Conservation (phyloP, 2,329 filamentous ascomycete species). For the Ambrosiella beaveri region DNA sequence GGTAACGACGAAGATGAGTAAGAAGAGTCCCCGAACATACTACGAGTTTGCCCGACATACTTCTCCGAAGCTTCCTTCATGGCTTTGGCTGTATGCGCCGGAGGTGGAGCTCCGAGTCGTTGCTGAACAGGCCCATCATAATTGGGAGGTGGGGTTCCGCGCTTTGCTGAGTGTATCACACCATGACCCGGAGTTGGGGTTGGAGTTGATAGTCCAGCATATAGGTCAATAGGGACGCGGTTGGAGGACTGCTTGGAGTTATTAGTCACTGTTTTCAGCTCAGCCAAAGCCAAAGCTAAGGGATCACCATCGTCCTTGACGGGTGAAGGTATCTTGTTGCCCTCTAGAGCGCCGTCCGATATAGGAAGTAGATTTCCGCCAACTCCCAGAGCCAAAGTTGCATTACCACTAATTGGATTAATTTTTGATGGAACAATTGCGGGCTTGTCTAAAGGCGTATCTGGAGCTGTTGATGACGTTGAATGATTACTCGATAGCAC, state of each 20-base stretch:
- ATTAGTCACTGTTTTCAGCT: slow-evolving; percentile 60
- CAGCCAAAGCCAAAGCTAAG: slow-evolving; percentile 79
- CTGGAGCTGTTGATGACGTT: too few relatives aligned
- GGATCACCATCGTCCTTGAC: slow-evolving; percentile 50
- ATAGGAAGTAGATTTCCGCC: slow-evolving; percentile 95
- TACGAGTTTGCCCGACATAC: slow-evolving; percentile 67
- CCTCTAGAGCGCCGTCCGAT: slow-evolving; percentile 26
- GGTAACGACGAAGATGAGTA: slow-evolving; percentile 12
- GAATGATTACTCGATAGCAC: too few relatives aligned
- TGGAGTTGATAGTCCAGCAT: slow-evolving; percentile 83
- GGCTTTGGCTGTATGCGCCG: slow-evolving; percentile 78
- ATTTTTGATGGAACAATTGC: slow-evolving; percentile 22
- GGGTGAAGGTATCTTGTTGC: slow-evolving; percentile 17
- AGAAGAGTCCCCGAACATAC: slow-evolving; percentile 42
- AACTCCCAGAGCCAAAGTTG: slow-evolving; percentile 82
- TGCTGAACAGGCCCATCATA: slow-evolving; percentile 59
- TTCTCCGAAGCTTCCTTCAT: slow-evolving; percentile 93
- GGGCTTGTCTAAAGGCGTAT: slow-evolving; percentile 21
- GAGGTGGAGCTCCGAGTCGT: slow-evolving; percentile 71
- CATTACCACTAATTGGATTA: slow-evolving; percentile 72
- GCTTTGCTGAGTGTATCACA: slow-evolving; percentile 36
- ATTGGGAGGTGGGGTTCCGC: slow-evolving; percentile 69
- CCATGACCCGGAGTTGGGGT: slow-evolving; percentile 32
- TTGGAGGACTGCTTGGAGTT: slow-evolving; percentile 55
- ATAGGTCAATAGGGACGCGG: slow-evolving; percentile 88